Conservation (phyloP, 139 green algal genomes). For the Chloropicon primus region DNA sequence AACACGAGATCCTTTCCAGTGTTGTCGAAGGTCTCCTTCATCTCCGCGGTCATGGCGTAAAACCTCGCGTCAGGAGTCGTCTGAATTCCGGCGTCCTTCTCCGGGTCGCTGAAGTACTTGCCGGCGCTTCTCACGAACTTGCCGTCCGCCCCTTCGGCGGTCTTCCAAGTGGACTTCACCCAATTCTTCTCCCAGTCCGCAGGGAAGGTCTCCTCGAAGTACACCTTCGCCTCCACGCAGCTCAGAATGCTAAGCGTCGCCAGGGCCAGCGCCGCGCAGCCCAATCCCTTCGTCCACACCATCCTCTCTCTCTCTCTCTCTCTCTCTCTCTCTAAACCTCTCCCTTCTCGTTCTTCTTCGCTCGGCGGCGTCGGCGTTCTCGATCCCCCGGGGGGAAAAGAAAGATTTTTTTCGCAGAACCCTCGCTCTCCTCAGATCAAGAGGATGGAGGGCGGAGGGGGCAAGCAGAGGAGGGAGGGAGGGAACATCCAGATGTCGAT, state of each 20-base stretch:
- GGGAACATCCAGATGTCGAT: too few species aligned
- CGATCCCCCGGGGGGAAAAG: too few species aligned
- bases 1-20: conserved; percentile 71
- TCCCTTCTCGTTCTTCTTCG: too few species aligned
- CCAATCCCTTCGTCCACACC: too few species aligned
- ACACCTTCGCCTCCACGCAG: conserved; percentile 35
- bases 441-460: too few species aligned
- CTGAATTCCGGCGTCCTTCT: conserved; percentile 42
- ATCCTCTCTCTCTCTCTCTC: too few species aligned
- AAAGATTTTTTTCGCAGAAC: too few species aligned
- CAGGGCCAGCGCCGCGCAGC: background rate
- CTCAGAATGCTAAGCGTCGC: too few species aligned
- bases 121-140: conserved; percentile 51
- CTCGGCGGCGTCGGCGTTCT: too few species aligned
- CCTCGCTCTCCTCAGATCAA: too few species aligned
- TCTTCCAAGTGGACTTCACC: conserved; percentile 55
- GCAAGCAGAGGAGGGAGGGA: too few species aligned
- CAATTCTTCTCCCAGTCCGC: conserved; percentile 58
- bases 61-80: conserved; percentile 64
- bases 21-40: conserved; percentile 57
- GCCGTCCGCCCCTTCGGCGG: conserved; percentile 42
- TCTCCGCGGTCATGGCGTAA: conserved; percentile 41
- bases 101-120: conserved; percentile 34
- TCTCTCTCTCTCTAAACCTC: too few species aligned
- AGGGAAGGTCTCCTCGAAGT: conserved; percentile 55